Evolutionary conservation across 192 early-diverging fungal species (phyloP).

Genomic region (Mortierella claussenii): DNA sequence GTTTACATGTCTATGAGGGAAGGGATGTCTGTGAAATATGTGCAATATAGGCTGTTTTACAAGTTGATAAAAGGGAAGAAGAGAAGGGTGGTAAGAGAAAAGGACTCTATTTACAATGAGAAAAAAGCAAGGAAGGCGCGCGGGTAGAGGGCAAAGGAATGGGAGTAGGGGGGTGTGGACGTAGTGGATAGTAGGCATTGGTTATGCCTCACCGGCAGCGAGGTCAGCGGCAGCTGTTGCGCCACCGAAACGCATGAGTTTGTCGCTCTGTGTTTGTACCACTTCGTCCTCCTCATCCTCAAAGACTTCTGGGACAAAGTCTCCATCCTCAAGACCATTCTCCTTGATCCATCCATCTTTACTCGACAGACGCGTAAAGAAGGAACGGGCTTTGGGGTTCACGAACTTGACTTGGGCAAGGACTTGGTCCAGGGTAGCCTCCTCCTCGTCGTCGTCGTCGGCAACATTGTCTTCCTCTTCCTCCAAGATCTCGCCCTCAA

Average conservation of each 20-base stretch:
- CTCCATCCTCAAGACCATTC: constrained; percentile 17
- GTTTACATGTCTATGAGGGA: no score
- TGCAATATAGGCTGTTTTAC: no score
- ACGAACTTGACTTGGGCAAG: background rate
- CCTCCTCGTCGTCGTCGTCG: background rate
- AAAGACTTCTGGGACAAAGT: constrained; percentile 8
- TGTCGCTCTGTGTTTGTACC: background rate
- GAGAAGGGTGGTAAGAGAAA: no score
- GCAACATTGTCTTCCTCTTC: constrained; percentile 1
- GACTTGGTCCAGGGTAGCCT: background rate
- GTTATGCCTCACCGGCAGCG: constrained; percentile 20
- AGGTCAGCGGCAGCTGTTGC: constrained; percentile 26
- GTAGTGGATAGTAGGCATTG: background rate
- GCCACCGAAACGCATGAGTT: constrained; percentile 19
- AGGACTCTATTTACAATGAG: no score
- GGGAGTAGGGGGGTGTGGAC: background rate
- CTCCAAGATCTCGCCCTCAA: constrained; percentile 39
- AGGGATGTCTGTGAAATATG: no score
- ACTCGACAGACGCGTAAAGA: background rate
- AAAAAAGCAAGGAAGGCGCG: no score
- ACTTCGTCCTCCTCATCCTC: constrained; percentile 11
- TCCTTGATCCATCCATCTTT: constrained; percentile 2
- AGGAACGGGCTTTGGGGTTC: background rate
- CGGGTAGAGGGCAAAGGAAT: background rate
- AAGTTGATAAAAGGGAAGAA: no score